These are phyloP conservation scores for Sporothrix schenckii DNA, from an alignment of 2,329 filamentous ascomycete species.

Conservation along the genomic window DNA sequence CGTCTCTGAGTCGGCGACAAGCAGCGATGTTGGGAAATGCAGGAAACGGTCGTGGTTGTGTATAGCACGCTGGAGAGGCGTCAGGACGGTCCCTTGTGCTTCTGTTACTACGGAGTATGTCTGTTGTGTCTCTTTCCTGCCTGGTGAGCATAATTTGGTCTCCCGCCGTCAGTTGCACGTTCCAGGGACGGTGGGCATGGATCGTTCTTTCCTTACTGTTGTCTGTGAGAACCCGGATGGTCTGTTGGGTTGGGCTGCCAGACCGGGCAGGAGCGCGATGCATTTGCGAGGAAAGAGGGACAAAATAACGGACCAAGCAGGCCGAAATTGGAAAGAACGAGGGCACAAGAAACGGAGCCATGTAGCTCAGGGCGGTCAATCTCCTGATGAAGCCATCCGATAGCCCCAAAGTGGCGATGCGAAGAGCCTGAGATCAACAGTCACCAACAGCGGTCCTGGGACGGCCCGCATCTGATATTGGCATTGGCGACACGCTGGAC, in stretches of 20 bases:
- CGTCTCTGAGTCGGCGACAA: not conserved
- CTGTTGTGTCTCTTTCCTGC: not conserved
- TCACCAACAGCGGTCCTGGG: not conserved
- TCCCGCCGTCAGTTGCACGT: not conserved
- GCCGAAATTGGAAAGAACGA: not conserved
- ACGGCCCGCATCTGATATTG: slow-evolving; percentile 10
- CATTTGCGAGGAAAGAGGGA: not conserved
- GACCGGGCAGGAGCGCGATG: not conserved
- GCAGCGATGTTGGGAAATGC: not conserved
- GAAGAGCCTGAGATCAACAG: slow-evolving; percentile 5
- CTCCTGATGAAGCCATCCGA: not conserved
- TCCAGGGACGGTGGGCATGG: not conserved
- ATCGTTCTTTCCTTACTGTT: not conserved
- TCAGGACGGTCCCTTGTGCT: not conserved
- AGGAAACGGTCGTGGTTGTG: not conserved
- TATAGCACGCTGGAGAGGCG: too few relatives aligned
- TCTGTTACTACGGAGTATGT: not conserved
- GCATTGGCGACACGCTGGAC: not conserved
- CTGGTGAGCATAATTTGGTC: not conserved
- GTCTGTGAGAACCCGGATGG: slow-evolving; percentile 16
- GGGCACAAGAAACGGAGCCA: not conserved
- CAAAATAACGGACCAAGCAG: not conserved
- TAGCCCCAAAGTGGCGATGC: not conserved
- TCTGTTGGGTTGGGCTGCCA: not conserved
- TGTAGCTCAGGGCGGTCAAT: not conserved